These are phyloP conservation scores for Grosmannia huntii DNA, from an alignment of 2,329 filamentous ascomycete species.

Conservation along the genomic window DNA sequence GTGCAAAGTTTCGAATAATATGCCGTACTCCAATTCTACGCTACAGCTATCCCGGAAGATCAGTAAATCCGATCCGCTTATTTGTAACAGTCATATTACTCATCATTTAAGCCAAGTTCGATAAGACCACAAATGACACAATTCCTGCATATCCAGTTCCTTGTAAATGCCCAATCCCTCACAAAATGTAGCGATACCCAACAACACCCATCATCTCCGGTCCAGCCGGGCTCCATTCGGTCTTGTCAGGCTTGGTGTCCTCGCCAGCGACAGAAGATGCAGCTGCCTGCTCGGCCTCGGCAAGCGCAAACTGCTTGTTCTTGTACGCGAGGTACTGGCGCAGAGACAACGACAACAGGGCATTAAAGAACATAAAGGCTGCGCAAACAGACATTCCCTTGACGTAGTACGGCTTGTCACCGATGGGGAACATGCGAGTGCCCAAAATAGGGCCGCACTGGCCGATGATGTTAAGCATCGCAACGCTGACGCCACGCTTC, in stretches of 20 bases:
- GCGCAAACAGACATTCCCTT: slow-evolving; percentile 27
- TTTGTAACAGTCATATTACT: no score
- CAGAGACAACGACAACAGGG: slow-evolving; percentile 20
- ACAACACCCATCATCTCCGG: slow-evolving; percentile 11
- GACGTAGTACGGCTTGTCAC: slow-evolving; percentile 23
- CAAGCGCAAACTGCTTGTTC: slow-evolving; percentile 20
- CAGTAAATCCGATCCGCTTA: not conserved
- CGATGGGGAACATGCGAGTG: slow-evolving; percentile 46
- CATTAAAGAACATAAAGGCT: slow-evolving; percentile 29
- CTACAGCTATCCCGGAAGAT: not conserved
- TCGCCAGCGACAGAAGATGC: not conserved
- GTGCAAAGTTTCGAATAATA: not conserved
- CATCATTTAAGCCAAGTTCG: no score
- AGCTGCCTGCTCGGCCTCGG: slow-evolving; percentile 13
- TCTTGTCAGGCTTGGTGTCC: slow-evolving; percentile 4
- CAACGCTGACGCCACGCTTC: slow-evolving; percentile 49
- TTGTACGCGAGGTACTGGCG: slow-evolving; percentile 20
- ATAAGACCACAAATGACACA: not conserved
- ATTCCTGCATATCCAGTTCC: not conserved
- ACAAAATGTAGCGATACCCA: slow-evolving; percentile 13
- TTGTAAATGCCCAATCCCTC: not conserved
- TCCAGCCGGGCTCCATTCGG: not conserved
- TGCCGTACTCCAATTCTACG: no score
- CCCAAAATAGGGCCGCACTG: slow-evolving; percentile 52
- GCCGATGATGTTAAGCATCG: slow-evolving; percentile 47